These are phyloP conservation scores for Ophiosphaerella narmari DNA, from an alignment of 2,329 filamentous ascomycete species.

Conservation along the genomic window DNA sequence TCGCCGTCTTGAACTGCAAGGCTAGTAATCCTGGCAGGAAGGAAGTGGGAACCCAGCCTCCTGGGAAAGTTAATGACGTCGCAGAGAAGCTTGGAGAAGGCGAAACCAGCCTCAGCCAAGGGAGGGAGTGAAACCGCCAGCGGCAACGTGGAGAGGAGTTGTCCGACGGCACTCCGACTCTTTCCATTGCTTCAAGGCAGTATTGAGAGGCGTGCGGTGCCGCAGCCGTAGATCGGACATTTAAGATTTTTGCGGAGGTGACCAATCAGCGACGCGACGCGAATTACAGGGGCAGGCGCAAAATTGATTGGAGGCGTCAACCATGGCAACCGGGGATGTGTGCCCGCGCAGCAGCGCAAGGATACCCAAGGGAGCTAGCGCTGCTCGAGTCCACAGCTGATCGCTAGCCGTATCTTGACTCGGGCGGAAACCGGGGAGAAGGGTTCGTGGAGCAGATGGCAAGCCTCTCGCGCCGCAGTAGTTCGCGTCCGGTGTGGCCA, in stretches of 20 bases:
- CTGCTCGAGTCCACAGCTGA: conserved; percentile 12
- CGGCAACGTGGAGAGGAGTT: too few relatives aligned
- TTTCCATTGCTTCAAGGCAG: background rate
- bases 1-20: conserved; percentile 3
- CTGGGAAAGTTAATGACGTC: too few relatives aligned
- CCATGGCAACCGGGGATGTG: conserved; percentile 28
- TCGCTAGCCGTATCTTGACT: conserved; percentile 19
- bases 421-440: conserved; percentile 12
- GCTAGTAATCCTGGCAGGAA: background rate
- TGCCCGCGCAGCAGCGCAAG: conserved; percentile 16
- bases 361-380: conserved; percentile 5
- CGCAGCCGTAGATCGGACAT: conserved; percentile 16
- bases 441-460: conserved; percentile 14
- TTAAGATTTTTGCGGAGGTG: conserved; percentile 7
- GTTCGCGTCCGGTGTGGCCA: conserved; percentile 23
- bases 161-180: background rate
- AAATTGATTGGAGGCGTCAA: conserved; percentile 19
- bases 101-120: too few relatives aligned
- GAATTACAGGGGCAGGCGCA: conserved; percentile 8
- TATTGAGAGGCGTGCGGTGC: conserved; percentile 17
- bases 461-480: conserved; percentile 28
- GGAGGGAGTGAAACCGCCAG: too few relatives aligned
- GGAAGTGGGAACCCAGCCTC: too few relatives aligned
- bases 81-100: too few relatives aligned
- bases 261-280: conserved; percentile 18